phyloP scores from a whole-genome alignment of 352 stramenopile species.

The Phytophthora cactorum region DNA sequence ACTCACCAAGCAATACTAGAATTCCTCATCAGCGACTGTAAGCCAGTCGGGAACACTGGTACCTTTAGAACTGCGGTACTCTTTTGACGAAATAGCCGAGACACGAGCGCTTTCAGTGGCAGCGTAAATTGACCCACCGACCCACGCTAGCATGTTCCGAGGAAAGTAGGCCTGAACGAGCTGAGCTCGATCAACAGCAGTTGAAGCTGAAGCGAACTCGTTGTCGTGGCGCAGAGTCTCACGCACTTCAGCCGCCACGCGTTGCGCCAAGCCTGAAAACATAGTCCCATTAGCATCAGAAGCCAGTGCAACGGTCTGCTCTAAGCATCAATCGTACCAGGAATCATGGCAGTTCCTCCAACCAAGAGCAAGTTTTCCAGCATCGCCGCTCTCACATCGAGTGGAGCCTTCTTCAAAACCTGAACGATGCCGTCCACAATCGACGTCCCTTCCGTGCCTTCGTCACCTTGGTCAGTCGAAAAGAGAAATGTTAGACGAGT shows the following conservation, averaged over 20 bases:
- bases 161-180: constrained; percentile 69
- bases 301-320: neutral
- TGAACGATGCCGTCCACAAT: constrained; percentile 66
- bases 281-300: constrained; percentile 1
- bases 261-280: constrained; percentile 54
- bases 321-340: constrained; percentile 39
- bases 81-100: constrained; percentile 53
- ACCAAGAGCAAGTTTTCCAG: constrained; percentile 81
- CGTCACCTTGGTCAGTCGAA: constrained; percentile 29
- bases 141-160: constrained; percentile 75
- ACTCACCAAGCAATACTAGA: constrained; percentile 15
- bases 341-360: constrained; percentile 80
- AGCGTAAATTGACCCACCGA: constrained; percentile 81
- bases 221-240: constrained; percentile 45
- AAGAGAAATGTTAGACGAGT: neutral
- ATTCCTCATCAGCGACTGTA: constrained; percentile 53
- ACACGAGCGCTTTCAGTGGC: constrained; percentile 56
- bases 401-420: constrained; percentile 56
- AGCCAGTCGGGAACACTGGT: constrained; percentile 66
- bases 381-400: constrained; percentile 73
- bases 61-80: constrained; percentile 53
- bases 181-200: constrained; percentile 39
- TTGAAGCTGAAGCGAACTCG: constrained; percentile 41
- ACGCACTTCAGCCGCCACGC: constrained; percentile 56
- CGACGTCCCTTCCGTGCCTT: constrained; percentile 45